phyloP scores from a whole-genome alignment of 768 basidiomycete species.

The Cantharellus cinnabarinus region DNA sequence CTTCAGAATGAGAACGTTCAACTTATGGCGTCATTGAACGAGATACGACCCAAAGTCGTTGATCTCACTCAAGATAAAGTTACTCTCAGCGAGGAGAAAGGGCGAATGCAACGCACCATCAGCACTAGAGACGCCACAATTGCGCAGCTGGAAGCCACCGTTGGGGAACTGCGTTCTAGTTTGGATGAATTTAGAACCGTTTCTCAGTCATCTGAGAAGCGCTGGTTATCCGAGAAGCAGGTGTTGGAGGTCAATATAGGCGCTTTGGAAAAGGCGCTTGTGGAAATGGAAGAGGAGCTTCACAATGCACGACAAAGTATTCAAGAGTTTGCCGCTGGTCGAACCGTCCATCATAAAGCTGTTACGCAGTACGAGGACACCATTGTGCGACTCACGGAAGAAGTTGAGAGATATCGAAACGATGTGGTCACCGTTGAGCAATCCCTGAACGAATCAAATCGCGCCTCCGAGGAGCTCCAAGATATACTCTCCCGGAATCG shows the following conservation, averaged over 20 bases:
- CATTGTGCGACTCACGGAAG: slow-evolving; percentile 30
- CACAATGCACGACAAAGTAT: slow-evolving; percentile 26
- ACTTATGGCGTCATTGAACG: slow-evolving; percentile 62
- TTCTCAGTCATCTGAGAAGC: slow-evolving; percentile 12
- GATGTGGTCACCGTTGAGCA: slow-evolving; percentile 29
- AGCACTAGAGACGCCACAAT: slow-evolving; percentile 36
- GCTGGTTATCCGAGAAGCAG: slow-evolving; percentile 28
- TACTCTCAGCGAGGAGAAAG: slow-evolving; percentile 44
- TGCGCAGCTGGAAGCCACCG: slow-evolving; percentile 35
- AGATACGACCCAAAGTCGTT: slow-evolving; percentile 71
- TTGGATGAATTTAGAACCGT: slow-evolving; percentile 2
- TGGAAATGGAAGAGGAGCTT: slow-evolving; percentile 33
- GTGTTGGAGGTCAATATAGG: slow-evolving; percentile 14
- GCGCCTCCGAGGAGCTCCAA: slow-evolving; percentile 36
- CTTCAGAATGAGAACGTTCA: slow-evolving; percentile 61
- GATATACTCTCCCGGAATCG: slow-evolving; percentile 43
- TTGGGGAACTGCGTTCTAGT: slow-evolving; percentile 24
- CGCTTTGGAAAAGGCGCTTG: slow-evolving; percentile 25
- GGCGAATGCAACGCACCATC: slow-evolving; percentile 32
- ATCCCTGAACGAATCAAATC: slow-evolving; percentile 30
- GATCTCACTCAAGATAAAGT: slow-evolving; percentile 55
- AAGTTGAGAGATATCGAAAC: slow-evolving; percentile 16
- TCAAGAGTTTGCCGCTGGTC: slow-evolving; percentile 42
- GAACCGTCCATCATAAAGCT: slow-evolving; percentile 36
- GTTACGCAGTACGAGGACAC: slow-evolving; percentile 35